Base-by-base conservation (phyloP, 1,139 yeast genomes). In the Petasospora rhodanensis region DNA sequence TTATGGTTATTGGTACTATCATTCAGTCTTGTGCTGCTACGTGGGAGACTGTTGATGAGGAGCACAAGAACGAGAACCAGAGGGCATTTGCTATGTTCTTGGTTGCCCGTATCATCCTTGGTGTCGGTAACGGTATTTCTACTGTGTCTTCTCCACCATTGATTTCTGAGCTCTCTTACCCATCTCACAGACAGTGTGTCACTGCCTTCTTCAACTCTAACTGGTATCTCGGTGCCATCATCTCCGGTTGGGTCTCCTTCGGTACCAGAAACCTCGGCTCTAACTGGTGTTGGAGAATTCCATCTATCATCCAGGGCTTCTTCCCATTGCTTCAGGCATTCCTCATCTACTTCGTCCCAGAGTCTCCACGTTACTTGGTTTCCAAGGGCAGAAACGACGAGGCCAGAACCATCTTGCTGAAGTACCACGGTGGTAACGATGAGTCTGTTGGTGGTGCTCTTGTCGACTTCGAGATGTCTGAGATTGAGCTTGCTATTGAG, bases 341-440 rank as follows among this genome's bases (percentile, higher is more conserved):
- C 2, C 55, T 66, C 41, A 47, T 46, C 7, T 57, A 50, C 34
- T 39, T 58, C 7, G 55, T 69, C 54, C 94, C 94, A 36, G 94
- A 83, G 59, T 77, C 91, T 24, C 91, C 94, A 47, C 73, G 94
- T 64, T 83, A 61, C 60, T 69, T 71, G 54, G 69, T 79, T 40
- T 72, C 77, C 35, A 65, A 58, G 36, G 76, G 69, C 37, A 61
- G 61, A 38, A 61, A 71, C 35, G 81, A 68, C 10, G 72, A 71
- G 41, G 93, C 91, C 19, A 71, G 69, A 61, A 48, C 54, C 34
- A 42, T 63, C 30, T 54, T 70, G 37, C 38, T 50, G 24, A 62
- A 61, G 34, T 50, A 49, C 35, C 76, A 71, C 45, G 62, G 57
- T 24, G 73, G 71, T 34, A 46, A 56, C 33, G 52, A 58, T 14